Conservation (phyloP, 2,329 filamentous ascomycete genomes). For the Calonectria crousiana region DNA sequence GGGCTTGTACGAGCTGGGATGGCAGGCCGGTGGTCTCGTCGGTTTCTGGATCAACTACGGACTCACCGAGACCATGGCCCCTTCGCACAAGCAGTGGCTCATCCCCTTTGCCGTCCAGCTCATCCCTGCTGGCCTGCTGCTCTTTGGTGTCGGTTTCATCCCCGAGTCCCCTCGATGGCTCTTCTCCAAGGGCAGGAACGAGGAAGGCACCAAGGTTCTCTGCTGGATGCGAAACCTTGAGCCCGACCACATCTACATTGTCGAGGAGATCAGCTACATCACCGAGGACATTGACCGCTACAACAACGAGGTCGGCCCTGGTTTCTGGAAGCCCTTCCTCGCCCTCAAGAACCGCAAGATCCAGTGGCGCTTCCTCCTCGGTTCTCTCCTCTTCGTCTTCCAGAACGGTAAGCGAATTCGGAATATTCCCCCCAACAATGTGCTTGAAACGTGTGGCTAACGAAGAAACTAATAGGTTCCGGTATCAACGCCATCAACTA, state of each 20-base stretch:
- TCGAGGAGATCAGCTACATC: conserved; percentile 79
- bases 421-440: neutral
- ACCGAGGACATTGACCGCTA: conserved; percentile 77
- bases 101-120: conserved; percentile 76
- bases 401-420: conserved; percentile 71
- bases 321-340: conserved; percentile 81
- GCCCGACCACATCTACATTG: conserved; percentile 72
- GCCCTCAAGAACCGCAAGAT: conserved; percentile 68
- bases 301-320: conserved; percentile 71
- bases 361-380: conserved; percentile 79
- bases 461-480: conserved; percentile 39
- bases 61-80: conserved; percentile 62
- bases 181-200: conserved; percentile 70
- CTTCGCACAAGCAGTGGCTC: conserved; percentile 69
- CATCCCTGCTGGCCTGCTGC: conserved; percentile 73
- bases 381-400: conserved; percentile 80
- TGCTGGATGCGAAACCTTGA: conserved; percentile 75
- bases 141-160: conserved; percentile 70
- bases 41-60: conserved; percentile 78
- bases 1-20: conserved; percentile 75
- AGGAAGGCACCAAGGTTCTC: conserved; percentile 69
- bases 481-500: conserved; percentile 87
- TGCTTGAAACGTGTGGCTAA: conserved; percentile 25
- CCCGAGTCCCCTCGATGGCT: conserved; percentile 79
- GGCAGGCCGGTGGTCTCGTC: conserved; percentile 72